phyloP scores from a whole-genome alignment of 2,329 filamentous ascomycete genomes.

The Fusarium neocosmosporiellum region DNA sequence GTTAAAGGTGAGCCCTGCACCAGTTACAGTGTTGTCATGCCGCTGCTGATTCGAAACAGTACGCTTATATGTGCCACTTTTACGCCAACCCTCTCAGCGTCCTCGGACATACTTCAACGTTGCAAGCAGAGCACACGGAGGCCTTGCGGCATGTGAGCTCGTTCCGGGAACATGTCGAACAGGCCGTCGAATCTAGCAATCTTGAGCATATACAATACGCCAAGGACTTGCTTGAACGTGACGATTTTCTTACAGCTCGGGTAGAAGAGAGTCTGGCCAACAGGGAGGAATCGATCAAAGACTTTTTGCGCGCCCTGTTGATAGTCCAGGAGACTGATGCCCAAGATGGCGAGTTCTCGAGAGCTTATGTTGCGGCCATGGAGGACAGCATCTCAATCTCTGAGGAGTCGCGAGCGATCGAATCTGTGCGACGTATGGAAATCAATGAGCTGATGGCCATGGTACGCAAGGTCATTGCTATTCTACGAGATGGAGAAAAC shows the following conservation, averaged over 20 bases:
- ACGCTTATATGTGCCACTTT: constrained; percentile 88
- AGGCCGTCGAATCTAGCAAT: constrained; percentile 56
- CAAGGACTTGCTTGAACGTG: constrained; percentile 66
- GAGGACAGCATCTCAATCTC: constrained; percentile 64
- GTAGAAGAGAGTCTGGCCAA: constrained; percentile 48
- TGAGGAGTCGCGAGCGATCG: constrained; percentile 64
- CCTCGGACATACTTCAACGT: constrained; percentile 57
- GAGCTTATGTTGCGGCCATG: constrained; percentile 71
- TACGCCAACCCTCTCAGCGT: constrained; percentile 81
- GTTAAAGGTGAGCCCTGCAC: constrained; percentile 65
- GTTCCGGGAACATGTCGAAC: constrained; percentile 69
- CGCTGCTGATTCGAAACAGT: constrained; percentile 58
- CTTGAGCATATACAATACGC: constrained; percentile 56
- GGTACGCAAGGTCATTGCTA: constrained; percentile 41
- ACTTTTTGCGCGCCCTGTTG: constrained; percentile 62
- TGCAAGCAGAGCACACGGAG: constrained; percentile 73
- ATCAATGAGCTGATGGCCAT: constrained; percentile 42
- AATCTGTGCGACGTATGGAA: constrained; percentile 69
- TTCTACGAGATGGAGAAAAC: constrained; percentile 51
- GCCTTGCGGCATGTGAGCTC: constrained; percentile 76
- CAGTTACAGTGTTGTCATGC: not conserved
- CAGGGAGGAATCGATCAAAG: constrained; percentile 52
- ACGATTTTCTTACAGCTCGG: constrained; percentile 63
- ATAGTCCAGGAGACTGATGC: constrained; percentile 55
- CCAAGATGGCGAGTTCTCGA: constrained; percentile 57